These are phyloP conservation scores for Amanita polypyramis DNA, from an alignment of 768 basidiomycete genomes.

Conservation along the genomic window DNA sequence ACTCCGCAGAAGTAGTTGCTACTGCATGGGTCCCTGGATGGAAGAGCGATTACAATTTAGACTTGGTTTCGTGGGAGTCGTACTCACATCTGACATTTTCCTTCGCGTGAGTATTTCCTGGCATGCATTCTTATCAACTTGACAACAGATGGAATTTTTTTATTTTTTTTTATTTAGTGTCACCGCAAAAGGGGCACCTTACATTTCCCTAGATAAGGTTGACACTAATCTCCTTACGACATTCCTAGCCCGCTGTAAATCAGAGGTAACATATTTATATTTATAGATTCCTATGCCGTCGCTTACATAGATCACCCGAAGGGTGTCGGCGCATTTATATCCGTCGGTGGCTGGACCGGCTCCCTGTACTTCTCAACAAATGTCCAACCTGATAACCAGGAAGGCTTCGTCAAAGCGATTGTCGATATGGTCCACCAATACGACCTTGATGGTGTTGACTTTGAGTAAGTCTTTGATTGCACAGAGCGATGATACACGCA, in stretches of 20 bases:
- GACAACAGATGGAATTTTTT: not conserved
- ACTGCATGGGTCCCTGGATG: slow-evolving; percentile 51
- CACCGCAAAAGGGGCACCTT: slow-evolving; percentile 23
- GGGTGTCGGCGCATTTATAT: slow-evolving; percentile 45
- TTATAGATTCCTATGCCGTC: not conserved
- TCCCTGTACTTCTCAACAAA: slow-evolving; percentile 50
- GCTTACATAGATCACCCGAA: slow-evolving; percentile 15
- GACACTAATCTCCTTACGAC: slow-evolving; percentile 37
- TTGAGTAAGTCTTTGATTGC: slow-evolving; percentile 26
- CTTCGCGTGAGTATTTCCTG: slow-evolving; percentile 39
- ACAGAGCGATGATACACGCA: not conserved
- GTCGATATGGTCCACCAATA: slow-evolving; percentile 37
- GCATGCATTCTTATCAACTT: not conserved
- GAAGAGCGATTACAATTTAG: slow-evolving; percentile 30
- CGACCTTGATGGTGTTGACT: slow-evolving; percentile 47
- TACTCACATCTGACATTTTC: slow-evolving; percentile 39
- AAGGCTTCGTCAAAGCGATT: slow-evolving; percentile 54
- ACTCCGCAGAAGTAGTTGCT: slow-evolving; percentile 26
- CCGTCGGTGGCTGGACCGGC: slow-evolving; percentile 68
- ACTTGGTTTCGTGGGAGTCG: slow-evolving; percentile 41
- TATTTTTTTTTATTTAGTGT: no score
- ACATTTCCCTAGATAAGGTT: slow-evolving; percentile 26
- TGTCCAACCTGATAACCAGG: slow-evolving; percentile 47
- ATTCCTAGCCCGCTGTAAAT: slow-evolving; percentile 42
- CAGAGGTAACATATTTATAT: slow-evolving; percentile 22